Base-by-base conservation (phyloP, 495 filamentous ascomycete species). In the Aspergillus asperescens region DNA sequence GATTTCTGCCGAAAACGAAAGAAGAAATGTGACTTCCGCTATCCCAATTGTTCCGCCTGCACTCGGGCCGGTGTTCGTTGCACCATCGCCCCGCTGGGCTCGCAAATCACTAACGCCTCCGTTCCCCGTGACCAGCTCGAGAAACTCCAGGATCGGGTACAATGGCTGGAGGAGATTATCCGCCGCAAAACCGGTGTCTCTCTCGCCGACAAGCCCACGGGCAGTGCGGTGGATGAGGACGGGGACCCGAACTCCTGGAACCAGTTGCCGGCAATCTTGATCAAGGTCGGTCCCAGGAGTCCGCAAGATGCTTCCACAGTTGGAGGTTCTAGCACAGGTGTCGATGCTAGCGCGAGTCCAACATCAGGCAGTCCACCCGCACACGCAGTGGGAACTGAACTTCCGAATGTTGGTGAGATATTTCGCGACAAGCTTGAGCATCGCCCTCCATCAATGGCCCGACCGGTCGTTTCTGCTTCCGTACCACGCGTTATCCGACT, bases 11-110 rank as follows among this genome's bases (percentile, higher is more conserved):
- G 76, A 39, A 77, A 74, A 48, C 62, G 76, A 9, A 79, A 79
- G 63, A 79, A 77, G 43, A 77, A 78, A 64, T 79, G 76, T 57
- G 76, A 79, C 50, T 77, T 78, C 46, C 68, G 71, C 28, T 79
- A 78, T 35, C 76, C 76, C 25, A 77, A 75, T 52, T 79, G 76
- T 50, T 72, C 75, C 15, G 74, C 76, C 13, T 79, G 76, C 47
- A 71, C 71, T 8, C 73, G 75, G 32, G 76, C 76, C 34, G 72
- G 75, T 6, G 74, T 79, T 15, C 73, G 75, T 43, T 79, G 76
- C 50, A 75, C 72, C 38, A 71, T 75, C 23, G 69, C 71, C 10
- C 71, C 72, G 2, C 69, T 70, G 5, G 70, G 72, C 3, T 70
- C 69, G 10, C 69, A 73, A 45, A 65, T 73, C 46, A 68, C 71